Evolutionary conservation across 345 rosid species (phyloP), one percentile per base, ranked within the genome.

Genomic region (Dipteronia sinensis): DNA sequence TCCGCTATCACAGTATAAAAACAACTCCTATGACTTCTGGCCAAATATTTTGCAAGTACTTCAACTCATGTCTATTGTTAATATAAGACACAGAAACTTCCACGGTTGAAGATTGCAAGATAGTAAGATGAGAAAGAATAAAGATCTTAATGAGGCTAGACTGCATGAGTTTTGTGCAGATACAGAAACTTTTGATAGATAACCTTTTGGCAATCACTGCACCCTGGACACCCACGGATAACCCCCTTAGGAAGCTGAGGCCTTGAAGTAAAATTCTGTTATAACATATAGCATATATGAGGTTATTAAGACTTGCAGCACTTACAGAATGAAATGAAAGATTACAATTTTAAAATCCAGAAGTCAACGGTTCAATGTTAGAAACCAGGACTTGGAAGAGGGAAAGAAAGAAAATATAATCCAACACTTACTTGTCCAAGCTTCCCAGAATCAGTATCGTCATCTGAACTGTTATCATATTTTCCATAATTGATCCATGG

Each of bases 121-220:
- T 16, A 68, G 31, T 51, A 55, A 38, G 22, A 51, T 15, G 6
- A 56, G 65, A 72, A 70, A 13, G 9, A 40, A 65, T 20, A 67
- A 58, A 10, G 9, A 73, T n/a, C 19, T 46, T 53, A 16, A 20
- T 34, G 47, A 0, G 65, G 65, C 25, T 1, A 73, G 76, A 72
- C 67, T 51, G 34, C 42, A 65, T 6, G 55, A 20, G 47, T 29
- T 66, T 67, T 34, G 63, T 40, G 34, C 38, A 6, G 55, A 68
- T 65, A 65, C 42, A 61, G 7, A 1, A 65, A 23, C n/a, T 16
- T 59, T 61, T 51, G 74, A 53, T 65, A 82, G 75, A 67, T 67
- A 86, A 96, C 99, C 99, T 94, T 96, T 76, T 90, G 98, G 88
- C 98, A 94, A 81, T 86, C 91, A 74, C 79, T 87, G 83, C 98